Evolutionary conservation across 1,284 basidiomycete species (phyloP).

Genomic region (Leccinum subrobustum): DNA sequence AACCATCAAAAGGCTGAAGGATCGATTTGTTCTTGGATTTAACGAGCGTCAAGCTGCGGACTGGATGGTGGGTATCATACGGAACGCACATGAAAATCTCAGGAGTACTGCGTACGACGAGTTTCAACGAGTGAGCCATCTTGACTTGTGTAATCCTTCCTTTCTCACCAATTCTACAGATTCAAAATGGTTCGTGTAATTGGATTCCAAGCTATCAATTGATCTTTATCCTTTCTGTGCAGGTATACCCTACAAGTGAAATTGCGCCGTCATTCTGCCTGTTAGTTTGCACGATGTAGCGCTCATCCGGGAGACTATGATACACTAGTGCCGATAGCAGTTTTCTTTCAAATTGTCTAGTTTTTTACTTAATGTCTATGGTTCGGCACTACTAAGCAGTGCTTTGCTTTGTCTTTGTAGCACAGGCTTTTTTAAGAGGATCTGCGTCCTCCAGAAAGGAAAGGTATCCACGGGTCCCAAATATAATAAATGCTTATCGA

Average conservation of each 20-base stretch:
- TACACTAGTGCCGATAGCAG: neutral
- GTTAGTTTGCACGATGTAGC: neutral
- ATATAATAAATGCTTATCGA: slow-evolving; percentile 10
- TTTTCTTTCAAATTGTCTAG: slow-evolving; percentile 2
- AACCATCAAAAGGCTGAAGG: slow-evolving; percentile 85
- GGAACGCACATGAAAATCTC: slow-evolving; percentile 94
- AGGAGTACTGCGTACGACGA: slow-evolving; percentile 92
- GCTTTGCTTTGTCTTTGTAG: neutral
- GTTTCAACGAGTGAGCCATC: slow-evolving; percentile 71
- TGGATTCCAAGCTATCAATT: neutral
- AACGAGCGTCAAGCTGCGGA: slow-evolving; percentile 91
- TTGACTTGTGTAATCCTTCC: neutral
- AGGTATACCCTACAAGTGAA: slow-evolving; percentile 57
- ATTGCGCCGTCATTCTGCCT: neutral
- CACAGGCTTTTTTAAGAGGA: slow-evolving; percentile 5
- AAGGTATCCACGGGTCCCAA: neutral
- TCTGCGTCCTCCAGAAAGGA: slow-evolving; percentile 13
- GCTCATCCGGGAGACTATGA: neutral
- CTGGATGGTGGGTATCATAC: slow-evolving; percentile 86
- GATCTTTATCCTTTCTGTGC: slow-evolving; percentile 2
- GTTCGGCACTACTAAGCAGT: neutral
- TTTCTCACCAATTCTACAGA: slow-evolving; percentile 33
- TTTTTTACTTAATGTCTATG: neutral
- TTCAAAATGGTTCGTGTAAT: slow-evolving; percentile 49
- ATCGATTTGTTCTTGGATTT: slow-evolving; percentile 83